phyloP scores from a whole-genome alignment of 2,329 filamentous ascomycete species.

The Arthrobotrys iridis region DNA sequence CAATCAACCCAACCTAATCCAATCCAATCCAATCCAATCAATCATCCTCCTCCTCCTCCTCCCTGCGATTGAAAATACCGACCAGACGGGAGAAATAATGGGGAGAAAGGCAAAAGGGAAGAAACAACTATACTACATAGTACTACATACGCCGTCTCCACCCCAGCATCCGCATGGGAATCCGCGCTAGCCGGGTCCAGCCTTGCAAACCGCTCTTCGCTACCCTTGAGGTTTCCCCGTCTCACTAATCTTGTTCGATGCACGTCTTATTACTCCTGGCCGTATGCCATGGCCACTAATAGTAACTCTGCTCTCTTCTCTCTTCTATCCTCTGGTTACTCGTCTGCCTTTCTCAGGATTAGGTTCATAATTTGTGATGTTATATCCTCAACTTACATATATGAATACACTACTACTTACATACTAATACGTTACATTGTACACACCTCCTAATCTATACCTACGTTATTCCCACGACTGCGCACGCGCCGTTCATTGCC shows the following conservation, averaged over 20 bases:
- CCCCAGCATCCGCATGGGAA: conserved; percentile 5
- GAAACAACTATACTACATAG: no score
- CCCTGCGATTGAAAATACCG: background rate
- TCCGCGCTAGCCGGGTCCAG: conserved; percentile 32
- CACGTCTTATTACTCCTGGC: conserved; percentile 7
- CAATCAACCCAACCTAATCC: no score
- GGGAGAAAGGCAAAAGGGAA: no score
- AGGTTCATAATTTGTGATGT: conserved; percentile 12
- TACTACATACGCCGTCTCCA: background rate
- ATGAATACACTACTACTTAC: no score
- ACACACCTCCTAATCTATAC: no score
- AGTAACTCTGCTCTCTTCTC: no score
- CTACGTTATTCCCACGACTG: background rate
- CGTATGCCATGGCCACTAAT: no score
- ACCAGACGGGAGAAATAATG: background rate
- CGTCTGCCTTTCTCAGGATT: background rate
- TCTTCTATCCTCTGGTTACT: background rate
- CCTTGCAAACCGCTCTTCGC: conserved; percentile 27
- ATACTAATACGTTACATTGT: no score
- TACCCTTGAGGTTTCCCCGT: conserved; percentile 25
- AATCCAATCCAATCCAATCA: background rate
- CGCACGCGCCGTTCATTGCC: background rate
- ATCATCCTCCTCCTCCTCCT: background rate
- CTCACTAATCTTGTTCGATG: conserved; percentile 27
- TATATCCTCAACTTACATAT: conserved; percentile 12